Conservation (phyloP, 2,329 filamentous ascomycete genomes). For the Trichoderma harzianum region DNA sequence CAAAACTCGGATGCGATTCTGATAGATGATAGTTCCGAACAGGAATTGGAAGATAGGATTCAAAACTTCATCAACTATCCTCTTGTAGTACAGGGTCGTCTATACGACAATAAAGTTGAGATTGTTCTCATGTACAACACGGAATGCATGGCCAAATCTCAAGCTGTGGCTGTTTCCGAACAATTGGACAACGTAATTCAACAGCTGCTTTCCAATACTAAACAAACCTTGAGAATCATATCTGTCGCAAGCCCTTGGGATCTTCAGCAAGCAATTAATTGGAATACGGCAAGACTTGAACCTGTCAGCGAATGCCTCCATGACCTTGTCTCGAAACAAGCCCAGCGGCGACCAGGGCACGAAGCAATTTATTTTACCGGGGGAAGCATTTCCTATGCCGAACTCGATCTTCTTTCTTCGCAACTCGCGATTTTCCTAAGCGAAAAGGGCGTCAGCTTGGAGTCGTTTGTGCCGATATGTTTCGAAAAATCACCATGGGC, state of each 20-base stretch:
- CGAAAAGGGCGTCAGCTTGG: constrained; percentile 24
- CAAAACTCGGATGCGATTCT: neutral
- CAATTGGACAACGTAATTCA: neutral
- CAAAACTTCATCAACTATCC: constrained; percentile 14
- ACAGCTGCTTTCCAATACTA: neutral
- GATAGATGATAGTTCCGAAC: neutral
- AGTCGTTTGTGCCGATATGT: constrained; percentile 28
- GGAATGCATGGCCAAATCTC: neutral
- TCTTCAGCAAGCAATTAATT: neutral
- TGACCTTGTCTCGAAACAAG: constrained; percentile 5
- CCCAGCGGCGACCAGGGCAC: neutral
- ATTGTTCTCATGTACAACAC: constrained; percentile 7
- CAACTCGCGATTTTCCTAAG: constrained; percentile 15
- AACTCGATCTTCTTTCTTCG: constrained; percentile 19
- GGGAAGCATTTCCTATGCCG: constrained; percentile 18
- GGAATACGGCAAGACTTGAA: neutral
- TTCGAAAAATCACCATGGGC: constrained; percentile 35
- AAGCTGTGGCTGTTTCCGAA: neutral
- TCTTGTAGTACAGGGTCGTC: neutral
- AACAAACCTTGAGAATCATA: neutral
- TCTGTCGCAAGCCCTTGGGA: constrained; percentile 10
- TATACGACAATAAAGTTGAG: constrained; percentile 1
- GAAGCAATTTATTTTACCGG: constrained; percentile 15
- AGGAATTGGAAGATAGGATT: neutral
- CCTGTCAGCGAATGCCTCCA: neutral